These are phyloP conservation scores for Rusavskia elegans DNA, from an alignment of 495 filamentous ascomycete species.

Conservation along the genomic window DNA sequence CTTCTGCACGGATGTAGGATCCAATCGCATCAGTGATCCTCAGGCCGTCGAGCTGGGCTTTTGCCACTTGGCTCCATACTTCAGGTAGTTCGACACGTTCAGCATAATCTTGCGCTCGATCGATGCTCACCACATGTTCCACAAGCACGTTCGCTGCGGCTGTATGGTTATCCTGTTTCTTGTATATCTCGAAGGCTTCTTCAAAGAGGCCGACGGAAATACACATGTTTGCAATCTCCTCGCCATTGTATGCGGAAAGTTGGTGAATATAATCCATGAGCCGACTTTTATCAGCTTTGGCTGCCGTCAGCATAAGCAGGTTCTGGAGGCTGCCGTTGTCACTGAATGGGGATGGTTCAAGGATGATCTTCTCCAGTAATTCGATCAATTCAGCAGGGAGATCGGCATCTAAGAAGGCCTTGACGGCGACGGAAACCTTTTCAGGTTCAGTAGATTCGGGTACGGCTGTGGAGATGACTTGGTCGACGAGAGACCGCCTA, in stretches of 20 bases:
- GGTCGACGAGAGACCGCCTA: constrained; percentile 83
- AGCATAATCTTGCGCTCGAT: constrained; percentile 90
- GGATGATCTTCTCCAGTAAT: constrained; percentile 95
- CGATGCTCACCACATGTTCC: constrained; percentile 95
- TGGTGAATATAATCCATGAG: constrained; percentile 96
- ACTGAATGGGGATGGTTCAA: constrained; percentile 93
- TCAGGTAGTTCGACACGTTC: constrained; percentile 90
- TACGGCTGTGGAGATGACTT: constrained; percentile 92
- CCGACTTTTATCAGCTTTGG: constrained; percentile 87
- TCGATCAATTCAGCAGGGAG: constrained; percentile 92
- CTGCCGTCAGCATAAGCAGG: constrained; percentile 88
- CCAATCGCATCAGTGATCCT: constrained; percentile 87
- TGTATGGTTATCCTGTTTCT: constrained; percentile 83
- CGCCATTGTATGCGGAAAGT: constrained; percentile 73
- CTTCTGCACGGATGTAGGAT: constrained; percentile 89
- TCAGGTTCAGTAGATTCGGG: constrained; percentile 88
- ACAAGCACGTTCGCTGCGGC: constrained; percentile 85
- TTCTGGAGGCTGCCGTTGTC: constrained; percentile 96
- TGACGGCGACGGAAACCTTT: constrained; percentile 88
- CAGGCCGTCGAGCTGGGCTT: constrained; percentile 93
- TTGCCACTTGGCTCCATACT: constrained; percentile 98
- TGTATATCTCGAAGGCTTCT: constrained; percentile 97
- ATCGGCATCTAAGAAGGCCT: constrained; percentile 79
- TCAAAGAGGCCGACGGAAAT: constrained; percentile 89
- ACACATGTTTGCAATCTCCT: constrained; percentile 86